A percentile compares a stretch with the other conserved stretches of the same genome.
Evolutionary conservation across 352 stramenopile genomes (phyloP).

Genomic region (Phytophthora vignae): DNA sequence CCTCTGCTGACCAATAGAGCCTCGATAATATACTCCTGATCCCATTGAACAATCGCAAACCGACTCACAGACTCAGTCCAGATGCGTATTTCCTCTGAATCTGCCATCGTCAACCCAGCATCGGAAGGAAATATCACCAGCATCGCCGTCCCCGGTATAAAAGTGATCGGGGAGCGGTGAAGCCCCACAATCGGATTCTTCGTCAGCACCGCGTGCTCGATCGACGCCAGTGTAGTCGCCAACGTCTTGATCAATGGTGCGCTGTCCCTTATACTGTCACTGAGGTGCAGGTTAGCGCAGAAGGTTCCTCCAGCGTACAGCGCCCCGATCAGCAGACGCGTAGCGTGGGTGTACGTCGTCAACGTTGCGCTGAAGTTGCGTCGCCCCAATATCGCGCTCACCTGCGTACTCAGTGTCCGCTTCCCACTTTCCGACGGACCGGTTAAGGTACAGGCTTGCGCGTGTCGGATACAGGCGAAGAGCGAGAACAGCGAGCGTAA

Average conservation of each 20-base stretch:
- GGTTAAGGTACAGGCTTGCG: conserved; percentile 36
- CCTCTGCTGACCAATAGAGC: conserved; percentile 39
- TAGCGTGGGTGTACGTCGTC: conserved; percentile 37
- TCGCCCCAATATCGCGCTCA: conserved; percentile 55
- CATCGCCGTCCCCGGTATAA: conserved; percentile 47
- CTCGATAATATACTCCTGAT: conserved; percentile 43
- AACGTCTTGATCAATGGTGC: conserved; percentile 37
- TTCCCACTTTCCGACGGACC: conserved; percentile 45
- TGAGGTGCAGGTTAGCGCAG: conserved; percentile 29
- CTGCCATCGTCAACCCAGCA: background rate
- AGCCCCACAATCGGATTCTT: conserved; percentile 39
- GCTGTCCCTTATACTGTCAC: background rate
- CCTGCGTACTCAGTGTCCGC: conserved; percentile 45
- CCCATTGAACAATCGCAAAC: conserved; percentile 39
- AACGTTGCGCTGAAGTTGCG: conserved; percentile 43
- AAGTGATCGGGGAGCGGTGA: conserved; percentile 42
- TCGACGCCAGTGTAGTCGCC: conserved; percentile 28
- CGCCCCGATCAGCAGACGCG: conserved; percentile 53
- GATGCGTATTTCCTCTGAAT: conserved; percentile 16
- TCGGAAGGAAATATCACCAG: conserved; percentile 33
- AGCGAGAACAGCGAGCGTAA: conserved; percentile 64
- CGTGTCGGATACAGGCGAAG: conserved; percentile 52
- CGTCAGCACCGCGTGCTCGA: conserved; percentile 50
- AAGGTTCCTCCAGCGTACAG: conserved; percentile 53
- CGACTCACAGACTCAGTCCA: conserved; percentile 39